Evolutionary conservation across 805 yeast genomes (phyloP).

Genomic region (Saccharomycopsis sp.): DNA sequence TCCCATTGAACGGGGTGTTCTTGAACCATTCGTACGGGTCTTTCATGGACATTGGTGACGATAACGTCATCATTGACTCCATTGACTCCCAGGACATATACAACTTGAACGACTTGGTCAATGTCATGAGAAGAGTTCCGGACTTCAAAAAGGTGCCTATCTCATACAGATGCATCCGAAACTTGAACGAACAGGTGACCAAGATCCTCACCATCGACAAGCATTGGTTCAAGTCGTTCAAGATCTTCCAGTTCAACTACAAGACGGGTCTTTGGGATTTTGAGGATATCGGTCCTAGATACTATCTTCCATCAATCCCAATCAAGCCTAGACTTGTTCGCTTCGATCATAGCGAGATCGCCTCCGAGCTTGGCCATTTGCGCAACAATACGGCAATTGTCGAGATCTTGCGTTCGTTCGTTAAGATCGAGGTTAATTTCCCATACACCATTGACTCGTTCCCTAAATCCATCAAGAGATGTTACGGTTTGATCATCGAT

Average conservation of each 20-base stretch:
- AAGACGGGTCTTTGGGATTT: slow-evolving; percentile 22
- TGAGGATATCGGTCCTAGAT: slow-evolving; percentile 20
- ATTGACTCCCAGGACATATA: slow-evolving; percentile 17
- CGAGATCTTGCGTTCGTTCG: slow-evolving; percentile 18
- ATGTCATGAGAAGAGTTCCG: slow-evolving; percentile 20
- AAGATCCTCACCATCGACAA: slow-evolving; percentile 21
- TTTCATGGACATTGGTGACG: slow-evolving; percentile 21
- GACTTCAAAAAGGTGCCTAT: slow-evolving; percentile 21
- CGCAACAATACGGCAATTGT: slow-evolving; percentile 16
- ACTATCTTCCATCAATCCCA: slow-evolving; percentile 22
- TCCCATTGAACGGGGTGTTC: slow-evolving; percentile 21
- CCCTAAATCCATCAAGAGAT: slow-evolving; percentile 20
- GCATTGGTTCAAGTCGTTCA: slow-evolving; percentile 22
- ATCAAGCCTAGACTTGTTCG: slow-evolving; percentile 19
- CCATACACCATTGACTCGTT: slow-evolving; percentile 21
- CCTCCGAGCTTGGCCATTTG: slow-evolving; percentile 16
- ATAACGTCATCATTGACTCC: slow-evolving; percentile 20
- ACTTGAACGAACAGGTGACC: slow-evolving; percentile 21
- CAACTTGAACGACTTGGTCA: slow-evolving; percentile 21
- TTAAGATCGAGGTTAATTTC: slow-evolving; percentile 21
- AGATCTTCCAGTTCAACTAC: slow-evolving; percentile 21
- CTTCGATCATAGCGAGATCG: slow-evolving; percentile 15
- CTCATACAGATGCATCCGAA: slow-evolving; percentile 19
- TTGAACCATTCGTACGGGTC: slow-evolving; percentile 20
- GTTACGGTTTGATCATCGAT: slow-evolving; percentile 21